Base-by-base conservation (phyloP, 352 stramenopile species). In the Phytopythium montanum region DNA sequence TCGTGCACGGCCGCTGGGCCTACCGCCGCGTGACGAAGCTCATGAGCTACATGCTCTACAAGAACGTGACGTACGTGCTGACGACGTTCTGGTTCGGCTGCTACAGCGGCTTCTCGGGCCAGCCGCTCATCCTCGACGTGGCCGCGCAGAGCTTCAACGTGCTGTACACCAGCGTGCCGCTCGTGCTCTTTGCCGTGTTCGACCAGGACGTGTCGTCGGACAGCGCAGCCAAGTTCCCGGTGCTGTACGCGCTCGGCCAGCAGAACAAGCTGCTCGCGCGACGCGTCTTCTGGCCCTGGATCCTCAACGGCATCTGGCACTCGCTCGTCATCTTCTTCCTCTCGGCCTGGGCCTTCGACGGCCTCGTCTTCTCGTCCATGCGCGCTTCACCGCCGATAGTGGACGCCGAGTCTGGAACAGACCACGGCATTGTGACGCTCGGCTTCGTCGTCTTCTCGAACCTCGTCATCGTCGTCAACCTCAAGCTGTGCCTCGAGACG, bases 11-110 rank as follows among this genome's bases (percentile, higher is more conserved):
- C 16, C 87, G 97, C 33, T 94, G 96, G 82, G 98, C 99, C 74
- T 99, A 99, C 69, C 92, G 95, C 62, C 94, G 97, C 49, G 96
- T 98, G 73, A 86, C 84, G 26, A 94, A 92, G 54, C 76, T 98
- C 23, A 85, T 97, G 23, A 81, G 97, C 7, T 99, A 98, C 70
- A 97, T 98, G 64, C 99, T 99, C 69, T 99, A 99, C 90, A 99
- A 99, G 72, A 99, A 99, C 73, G 95, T 98, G 59, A 75, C 95
- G 26, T 85, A 97, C 65, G 89, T 95, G 54, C 66, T 87, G 33
- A 67, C 73, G 50, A 75, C 98, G 68, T 97, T 98, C 70, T 91
- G 96, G 45, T 91, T 92, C 72, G 96, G 90, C 71, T 82, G 98
- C 54, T 94, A 79, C 55, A 97, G 87, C 55, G 94, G 92, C 53